phyloP scores from a whole-genome alignment of 176 grass and related monocot species.

The Rhynchospora pubera region DNA sequence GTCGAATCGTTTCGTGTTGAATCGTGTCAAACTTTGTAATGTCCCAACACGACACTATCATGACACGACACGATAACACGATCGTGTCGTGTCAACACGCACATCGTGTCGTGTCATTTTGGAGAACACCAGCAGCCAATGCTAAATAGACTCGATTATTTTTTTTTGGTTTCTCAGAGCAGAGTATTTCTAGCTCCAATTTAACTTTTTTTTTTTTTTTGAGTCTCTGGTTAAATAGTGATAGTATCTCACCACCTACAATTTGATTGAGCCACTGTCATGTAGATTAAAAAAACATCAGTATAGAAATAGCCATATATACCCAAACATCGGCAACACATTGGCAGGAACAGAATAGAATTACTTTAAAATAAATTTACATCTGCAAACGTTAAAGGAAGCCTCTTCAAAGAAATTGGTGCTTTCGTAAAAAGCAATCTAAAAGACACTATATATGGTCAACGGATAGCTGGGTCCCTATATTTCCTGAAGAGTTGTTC shows the following conservation, averaged over 20 bases:
- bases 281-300: neutral
- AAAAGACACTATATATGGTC: neutral
- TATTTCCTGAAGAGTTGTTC: constrained; percentile 71
- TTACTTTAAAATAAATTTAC: neutral
- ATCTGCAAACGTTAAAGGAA: neutral
- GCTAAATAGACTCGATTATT: no score
- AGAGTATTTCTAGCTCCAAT: no score
- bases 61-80: no score
- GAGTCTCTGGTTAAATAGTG: no score
- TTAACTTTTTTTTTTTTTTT: no score
- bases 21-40: no score
- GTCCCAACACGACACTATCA: no score
- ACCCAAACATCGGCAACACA: neutral
- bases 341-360: neutral
- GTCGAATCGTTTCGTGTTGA: no score
- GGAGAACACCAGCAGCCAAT: no score
- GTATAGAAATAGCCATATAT: neutral
- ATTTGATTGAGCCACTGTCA: neutral
- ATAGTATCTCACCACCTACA: neutral
- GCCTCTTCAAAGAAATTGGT: neutral
- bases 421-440: neutral
- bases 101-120: no score
- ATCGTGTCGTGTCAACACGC: no score
- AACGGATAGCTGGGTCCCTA: constrained; percentile 60
- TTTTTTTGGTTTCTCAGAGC: no score